These are phyloP conservation scores for Tetrastigma voinierianum DNA, from an alignment of 164 flowering plant genomes.

Conservation along the genomic window DNA sequence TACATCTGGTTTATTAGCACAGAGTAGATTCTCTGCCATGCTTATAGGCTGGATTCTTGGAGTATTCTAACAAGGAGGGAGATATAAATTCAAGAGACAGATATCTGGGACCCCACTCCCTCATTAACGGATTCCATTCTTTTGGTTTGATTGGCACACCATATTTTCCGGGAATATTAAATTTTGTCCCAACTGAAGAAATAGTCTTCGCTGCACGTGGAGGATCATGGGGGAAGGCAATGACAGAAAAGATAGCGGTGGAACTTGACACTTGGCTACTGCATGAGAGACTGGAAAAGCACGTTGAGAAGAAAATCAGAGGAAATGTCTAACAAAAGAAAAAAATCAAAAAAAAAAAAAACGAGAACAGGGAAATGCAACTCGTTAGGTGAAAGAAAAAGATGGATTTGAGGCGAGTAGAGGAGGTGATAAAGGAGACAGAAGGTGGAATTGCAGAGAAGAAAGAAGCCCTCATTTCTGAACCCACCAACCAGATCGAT, in stretches of 20 bases:
- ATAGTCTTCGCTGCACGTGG: not conserved
- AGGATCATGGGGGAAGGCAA: not conserved
- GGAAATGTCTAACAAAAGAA: not conserved
- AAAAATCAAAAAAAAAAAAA: not conserved
- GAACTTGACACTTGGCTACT: not conserved
- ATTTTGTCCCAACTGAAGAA: no score
- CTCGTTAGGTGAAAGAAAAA: not conserved
- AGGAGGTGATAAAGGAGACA: constrained; percentile 8
- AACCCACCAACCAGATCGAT: constrained; percentile 6
- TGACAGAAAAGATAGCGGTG: not conserved
- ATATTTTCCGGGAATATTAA: no score
- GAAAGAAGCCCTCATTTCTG: constrained; percentile 3
- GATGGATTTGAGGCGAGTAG: constrained; percentile 13
- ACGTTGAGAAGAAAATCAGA: not conserved
- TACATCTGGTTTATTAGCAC: no score
- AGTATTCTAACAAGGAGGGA: no score
- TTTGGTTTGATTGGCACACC: no score
- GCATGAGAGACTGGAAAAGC: not conserved
- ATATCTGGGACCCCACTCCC: no score
- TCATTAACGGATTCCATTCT: no score
- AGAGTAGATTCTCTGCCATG: no score
- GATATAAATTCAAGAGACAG: no score
- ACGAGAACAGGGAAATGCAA: not conserved
- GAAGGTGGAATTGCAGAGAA: not conserved
- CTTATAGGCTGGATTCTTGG: no score